A percentile compares a stretch with the other conserved stretches of the same genome.
Evolutionary conservation across 139 green algal species (phyloP).

Genomic region (Gonium pectorale): DNA sequence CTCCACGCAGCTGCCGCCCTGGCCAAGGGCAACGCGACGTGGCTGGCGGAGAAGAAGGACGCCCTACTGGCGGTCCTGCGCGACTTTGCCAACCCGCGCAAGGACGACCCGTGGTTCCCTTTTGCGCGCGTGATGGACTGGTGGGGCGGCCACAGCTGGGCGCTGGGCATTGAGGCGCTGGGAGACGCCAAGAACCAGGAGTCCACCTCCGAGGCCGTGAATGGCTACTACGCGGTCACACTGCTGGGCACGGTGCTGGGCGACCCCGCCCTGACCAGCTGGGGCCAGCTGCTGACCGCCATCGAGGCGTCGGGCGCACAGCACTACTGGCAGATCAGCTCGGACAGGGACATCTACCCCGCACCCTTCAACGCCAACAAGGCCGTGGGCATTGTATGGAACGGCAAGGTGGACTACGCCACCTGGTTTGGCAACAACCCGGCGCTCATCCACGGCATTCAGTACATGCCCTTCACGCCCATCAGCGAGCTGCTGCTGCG

Average conservation of each 20-base stretch:
- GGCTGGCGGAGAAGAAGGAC: conserved; percentile 4
- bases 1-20: conserved; percentile 58
- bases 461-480: conserved; percentile 54
- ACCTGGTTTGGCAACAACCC: conserved; percentile 60
- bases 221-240: conserved; percentile 61
- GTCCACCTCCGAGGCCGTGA: conserved; percentile 59
- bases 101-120: conserved; percentile 54
- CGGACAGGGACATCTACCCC: conserved; percentile 27
- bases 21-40: conserved; percentile 35
- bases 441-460: conserved; percentile 60
- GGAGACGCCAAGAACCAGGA: conserved; percentile 64
- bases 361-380: conserved; percentile 49
- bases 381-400: conserved; percentile 63
- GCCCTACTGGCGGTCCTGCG: conserved; percentile 45
- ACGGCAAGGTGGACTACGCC: conserved; percentile 56
- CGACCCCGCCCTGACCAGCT: conserved; percentile 42
- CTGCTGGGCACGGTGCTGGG: conserved; percentile 50
- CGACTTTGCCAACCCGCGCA: conserved; percentile 53
- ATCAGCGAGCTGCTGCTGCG: conserved; percentile 12
- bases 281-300: conserved; percentile 48
- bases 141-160: conserved; percentile 60
- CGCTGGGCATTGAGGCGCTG: conserved; percentile 46
- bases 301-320: conserved; percentile 44
- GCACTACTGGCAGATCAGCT: conserved; percentile 58
- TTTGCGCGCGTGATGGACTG: conserved; percentile 55